Evolutionary conservation across 345 rosid species (phyloP).

Genomic region (Cochlearia excelsa): DNA sequence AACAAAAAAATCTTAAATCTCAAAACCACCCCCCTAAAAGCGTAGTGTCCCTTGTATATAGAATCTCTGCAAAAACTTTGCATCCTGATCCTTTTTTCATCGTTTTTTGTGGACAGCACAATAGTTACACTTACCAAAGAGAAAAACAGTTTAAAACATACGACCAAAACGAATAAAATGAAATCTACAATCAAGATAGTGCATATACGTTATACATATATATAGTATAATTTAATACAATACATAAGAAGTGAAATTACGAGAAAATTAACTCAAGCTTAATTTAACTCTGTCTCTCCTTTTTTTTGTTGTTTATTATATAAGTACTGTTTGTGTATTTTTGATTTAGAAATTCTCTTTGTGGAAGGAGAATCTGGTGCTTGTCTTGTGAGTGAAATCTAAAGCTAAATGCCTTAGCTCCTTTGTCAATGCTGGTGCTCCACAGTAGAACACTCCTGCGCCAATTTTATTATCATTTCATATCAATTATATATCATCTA

Average conservation of each 20-base stretch:
- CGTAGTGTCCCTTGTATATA: too few species aligned
- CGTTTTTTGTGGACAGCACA: too few species aligned
- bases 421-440: slow-evolving; percentile 63
- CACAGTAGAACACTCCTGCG: slow-evolving; percentile 84
- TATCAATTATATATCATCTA: neutral
- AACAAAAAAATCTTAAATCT: too few species aligned
- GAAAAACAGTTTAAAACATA: neutral
- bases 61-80: too few species aligned
- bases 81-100: too few species aligned
- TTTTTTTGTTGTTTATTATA: neutral
- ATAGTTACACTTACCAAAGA: slow-evolving; percentile 10
- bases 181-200: slow-evolving; percentile 30
- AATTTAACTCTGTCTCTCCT: too few species aligned
- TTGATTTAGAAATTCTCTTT: slow-evolving; percentile 59
- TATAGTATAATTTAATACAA: neutral
- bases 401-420: slow-evolving; percentile 63
- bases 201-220: slow-evolving; percentile 12
- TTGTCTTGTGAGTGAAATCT: slow-evolving; percentile 73
- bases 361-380: slow-evolving; percentile 72
- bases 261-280: slow-evolving; percentile 22
- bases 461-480: neutral
- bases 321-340: neutral
- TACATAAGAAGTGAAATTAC: slow-evolving; percentile 21
- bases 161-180: slow-evolving; percentile 18
- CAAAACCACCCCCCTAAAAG: too few species aligned